Base-by-base conservation (phyloP, 257 asterid genomes). In the Solanum lignicaule region DNA sequence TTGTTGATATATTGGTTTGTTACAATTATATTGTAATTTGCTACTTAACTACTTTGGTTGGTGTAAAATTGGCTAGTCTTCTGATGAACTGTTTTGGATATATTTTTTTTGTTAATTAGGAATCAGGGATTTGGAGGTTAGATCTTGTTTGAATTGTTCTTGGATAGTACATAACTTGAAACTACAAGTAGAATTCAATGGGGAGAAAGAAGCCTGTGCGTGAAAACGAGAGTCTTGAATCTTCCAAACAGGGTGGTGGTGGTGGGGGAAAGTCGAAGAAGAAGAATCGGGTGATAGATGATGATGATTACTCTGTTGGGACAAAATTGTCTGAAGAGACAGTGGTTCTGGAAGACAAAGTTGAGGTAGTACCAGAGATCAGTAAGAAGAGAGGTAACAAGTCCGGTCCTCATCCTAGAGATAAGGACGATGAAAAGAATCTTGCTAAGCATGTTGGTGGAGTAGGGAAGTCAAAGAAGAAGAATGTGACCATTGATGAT, bases 261-360 rank as follows among this genome's bases (percentile, higher is more conserved):
- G 95, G 91, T 21, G 94, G 93, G 10, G 98, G 96, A 78, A 95
- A 92, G 91, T 92, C 96, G 8, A 96, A 94, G 92, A 95, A 94
- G 94, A 95, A 96, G 93, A 92, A 88, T 10, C 85, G 90, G 87
- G 52, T 89, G 90, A 92, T 96, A 88, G 91, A 90, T 60, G 98
- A 96, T 48, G 95, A 96, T 89, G 99, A 96, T 73, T 96, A 95
- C 72, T 88, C 91, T 7, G 39, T 96, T 85, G 98, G 93, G 87
- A 90, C 93, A 21, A 97, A 94, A 69, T 25, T 94, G 23, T 90
- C 97, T 1, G 98, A 94, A 88, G 98, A 94, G 43, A 87, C 93
- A 33, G 60, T 33, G 23, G 92, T 89, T 66, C 89, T 87, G 62
- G 98, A 95, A 73, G 98, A 93, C 90, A 91, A 92, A 87, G 91